phyloP scores from a whole-genome alignment of 257 asterid species.

The Thymus quinquecostatus region DNA sequence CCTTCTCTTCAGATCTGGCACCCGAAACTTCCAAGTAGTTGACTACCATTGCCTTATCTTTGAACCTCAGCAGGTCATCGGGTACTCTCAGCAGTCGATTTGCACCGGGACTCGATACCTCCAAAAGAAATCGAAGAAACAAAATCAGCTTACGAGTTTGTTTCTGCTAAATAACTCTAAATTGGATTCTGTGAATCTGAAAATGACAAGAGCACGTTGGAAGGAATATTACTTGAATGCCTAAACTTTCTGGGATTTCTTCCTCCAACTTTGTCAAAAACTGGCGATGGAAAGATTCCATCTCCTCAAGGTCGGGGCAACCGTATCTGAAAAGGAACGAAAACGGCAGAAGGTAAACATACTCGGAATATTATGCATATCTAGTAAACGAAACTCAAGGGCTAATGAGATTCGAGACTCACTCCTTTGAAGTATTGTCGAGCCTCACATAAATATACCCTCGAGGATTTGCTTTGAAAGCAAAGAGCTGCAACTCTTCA shows the following conservation, averaged over 20 bases:
- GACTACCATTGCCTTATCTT: slow-evolving; percentile 74
- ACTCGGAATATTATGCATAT: background rate
- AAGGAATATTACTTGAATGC: slow-evolving; percentile 65
- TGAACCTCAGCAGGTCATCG: slow-evolving; percentile 75
- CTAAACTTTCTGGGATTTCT: slow-evolving; percentile 86
- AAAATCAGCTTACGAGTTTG: slow-evolving; percentile 3
- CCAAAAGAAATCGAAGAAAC: slow-evolving; percentile 17
- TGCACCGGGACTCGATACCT: slow-evolving; percentile 95
- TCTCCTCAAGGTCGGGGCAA: slow-evolving; percentile 78
- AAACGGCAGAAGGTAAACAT: slow-evolving; percentile 20
- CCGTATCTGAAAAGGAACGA: slow-evolving; percentile 59
- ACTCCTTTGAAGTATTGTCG: slow-evolving; percentile 77
- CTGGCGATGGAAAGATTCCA: slow-evolving; percentile 69
- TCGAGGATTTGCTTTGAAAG: slow-evolving; percentile 78
- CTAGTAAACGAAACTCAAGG: no score
- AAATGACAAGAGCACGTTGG: background rate
- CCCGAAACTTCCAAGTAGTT: slow-evolving; percentile 53
- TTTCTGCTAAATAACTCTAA: background rate
- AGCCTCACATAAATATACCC: slow-evolving; percentile 89
- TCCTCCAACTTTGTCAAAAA: slow-evolving; percentile 73
- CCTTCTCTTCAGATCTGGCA: slow-evolving; percentile 43
- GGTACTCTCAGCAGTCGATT: slow-evolving; percentile 86
- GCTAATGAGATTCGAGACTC: slow-evolving; percentile 33
- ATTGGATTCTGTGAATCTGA: background rate
- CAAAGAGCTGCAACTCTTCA: slow-evolving; percentile 69